phyloP scores from a whole-genome alignment of 371 early-diverging fungal species.

The Haplosporangium sp. region DNA sequence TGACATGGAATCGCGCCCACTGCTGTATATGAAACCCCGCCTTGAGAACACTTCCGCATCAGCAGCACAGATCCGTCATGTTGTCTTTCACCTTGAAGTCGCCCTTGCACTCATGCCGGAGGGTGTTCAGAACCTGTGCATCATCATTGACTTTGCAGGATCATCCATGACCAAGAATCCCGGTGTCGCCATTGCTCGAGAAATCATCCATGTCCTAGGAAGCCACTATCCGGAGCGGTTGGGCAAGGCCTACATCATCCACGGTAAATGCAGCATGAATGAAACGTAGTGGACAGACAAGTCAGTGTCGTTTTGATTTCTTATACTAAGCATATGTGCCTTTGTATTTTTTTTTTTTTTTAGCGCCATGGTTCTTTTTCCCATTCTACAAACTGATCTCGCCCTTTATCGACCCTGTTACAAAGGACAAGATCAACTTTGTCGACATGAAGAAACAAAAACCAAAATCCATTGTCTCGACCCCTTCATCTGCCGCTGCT shows the following conservation, averaged over 20 bases:
- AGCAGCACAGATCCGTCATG: slow-evolving; percentile 79
- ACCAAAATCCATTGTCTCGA: slow-evolving; percentile 19
- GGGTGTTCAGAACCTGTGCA: slow-evolving; percentile 73
- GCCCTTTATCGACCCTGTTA: slow-evolving; percentile 93
- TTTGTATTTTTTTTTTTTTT: not conserved
- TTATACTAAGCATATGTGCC: not conserved
- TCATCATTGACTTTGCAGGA: slow-evolving; percentile 86
- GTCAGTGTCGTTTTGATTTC: not conserved
- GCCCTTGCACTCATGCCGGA: slow-evolving; percentile 85
- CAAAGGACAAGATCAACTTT: slow-evolving; percentile 87
- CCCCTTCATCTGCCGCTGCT: slow-evolving; percentile 39
- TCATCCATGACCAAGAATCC: slow-evolving; percentile 75
- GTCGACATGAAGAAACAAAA: slow-evolving; percentile 70
- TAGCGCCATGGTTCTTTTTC: slow-evolving; percentile 91
- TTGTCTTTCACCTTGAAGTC: slow-evolving; percentile 83
- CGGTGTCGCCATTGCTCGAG: slow-evolving; percentile 76
- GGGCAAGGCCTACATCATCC: slow-evolving; percentile 66
- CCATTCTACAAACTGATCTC: slow-evolving; percentile 82
- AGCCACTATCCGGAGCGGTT: slow-evolving; percentile 92
- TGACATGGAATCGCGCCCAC: slow-evolving; percentile 74
- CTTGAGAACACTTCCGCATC: slow-evolving; percentile 84
- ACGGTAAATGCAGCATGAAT: slow-evolving; percentile 53
- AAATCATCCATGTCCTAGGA: slow-evolving; percentile 81
- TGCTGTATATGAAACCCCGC: slow-evolving; percentile 80
- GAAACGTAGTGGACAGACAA: not conserved